Evolutionary conservation across 2,329 filamentous ascomycete species (phyloP), one percentile per base, ranked within the genome.

Genomic region (Xylaria sp.): DNA sequence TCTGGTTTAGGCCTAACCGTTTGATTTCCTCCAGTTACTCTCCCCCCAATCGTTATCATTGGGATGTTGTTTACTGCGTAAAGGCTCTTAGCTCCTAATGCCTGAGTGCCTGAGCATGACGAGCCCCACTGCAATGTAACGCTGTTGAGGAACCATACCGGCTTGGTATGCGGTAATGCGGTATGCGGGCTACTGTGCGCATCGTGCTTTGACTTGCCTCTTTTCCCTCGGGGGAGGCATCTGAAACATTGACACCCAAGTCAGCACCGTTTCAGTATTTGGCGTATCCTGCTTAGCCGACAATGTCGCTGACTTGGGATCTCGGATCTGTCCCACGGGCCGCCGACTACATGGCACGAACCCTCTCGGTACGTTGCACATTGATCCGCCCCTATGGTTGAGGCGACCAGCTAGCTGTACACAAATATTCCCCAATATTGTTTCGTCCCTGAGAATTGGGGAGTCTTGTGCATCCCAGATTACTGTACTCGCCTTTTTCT

Each of bases 181-280:
- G 62, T 70, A 58, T 61, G 69, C 68, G 69, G 65, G 59, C 69
- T 39, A 5, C 53, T 55, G 61, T 59, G 69, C 68, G 69, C 61
- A 61, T 67, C 49, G 65, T 68, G 69, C 70, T 73, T 73, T 69
- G 69, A 71, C 68, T 65, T 61, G 62, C 61, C 66, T 68, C 54
- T 67, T 65, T 67, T 66, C 68, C 61, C 59, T 59, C 51, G 42
- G 61, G 50, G 61, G 57, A 36, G 44, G 53, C 42, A 66, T 73
- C 69, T 73, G 72, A 74, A 73, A 73, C 73, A 63, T 67, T 73
- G 68, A 72, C 68, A 73, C 61, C 61, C 61, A 62, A 71, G 69
- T 70, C 67, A 62, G 64, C 69, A 66, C 61, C 61, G 73, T 74
- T 73, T 74, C 73, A 73, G 72, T 66, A 70, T 70, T 73, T 63